A percentile compares a stretch with the other conserved stretches of the same genome.
phyloP scores from a whole-genome alignment of 306 rosid genomes.

The Corylus americana region DNA sequence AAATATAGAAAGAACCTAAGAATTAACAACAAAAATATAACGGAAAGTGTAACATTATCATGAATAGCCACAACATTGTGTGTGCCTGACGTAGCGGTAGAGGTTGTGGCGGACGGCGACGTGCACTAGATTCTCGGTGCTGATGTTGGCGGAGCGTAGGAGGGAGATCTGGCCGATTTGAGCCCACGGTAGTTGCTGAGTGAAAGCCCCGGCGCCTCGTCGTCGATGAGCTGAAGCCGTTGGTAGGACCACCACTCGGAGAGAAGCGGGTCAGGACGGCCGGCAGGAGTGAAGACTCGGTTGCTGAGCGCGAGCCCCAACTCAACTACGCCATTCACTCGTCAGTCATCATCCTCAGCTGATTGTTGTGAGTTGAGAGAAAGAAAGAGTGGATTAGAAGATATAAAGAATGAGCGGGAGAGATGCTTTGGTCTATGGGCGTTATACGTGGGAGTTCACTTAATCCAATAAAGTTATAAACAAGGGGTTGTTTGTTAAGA shows the following conservation, averaged over 20 bases:
- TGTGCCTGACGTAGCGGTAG: slow-evolving; percentile 46
- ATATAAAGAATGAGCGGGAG: no score
- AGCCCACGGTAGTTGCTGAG: slow-evolving; percentile 47
- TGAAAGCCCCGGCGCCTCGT: slow-evolving; percentile 51
- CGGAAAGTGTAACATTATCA: slow-evolving; percentile 21
- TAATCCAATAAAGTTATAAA: background rate
- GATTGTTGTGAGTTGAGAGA: no score
- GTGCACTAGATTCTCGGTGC: slow-evolving; percentile 87
- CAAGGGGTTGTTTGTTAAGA: no score
- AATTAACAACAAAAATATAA: background rate
- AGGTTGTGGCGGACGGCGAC: slow-evolving; percentile 58
- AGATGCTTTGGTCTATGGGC: no score
- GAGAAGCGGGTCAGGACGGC: slow-evolving; percentile 73
- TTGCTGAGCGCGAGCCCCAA: no score
- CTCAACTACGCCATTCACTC: no score
- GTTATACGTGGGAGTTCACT: no score
- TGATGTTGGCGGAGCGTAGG: slow-evolving; percentile 67
- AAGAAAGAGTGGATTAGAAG: no score
- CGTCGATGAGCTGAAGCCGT: slow-evolving; percentile 77
- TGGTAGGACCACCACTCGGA: slow-evolving; percentile 38
- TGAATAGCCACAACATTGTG: slow-evolving; percentile 38
- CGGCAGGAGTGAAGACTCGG: no score
- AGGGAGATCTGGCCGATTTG: slow-evolving; percentile 56
- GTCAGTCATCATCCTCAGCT: no score
- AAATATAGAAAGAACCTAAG: no score